Base-by-base conservation (phyloP, 1,284 basidiomycete genomes). In the Phellopilus nigrolimitatus region DNA sequence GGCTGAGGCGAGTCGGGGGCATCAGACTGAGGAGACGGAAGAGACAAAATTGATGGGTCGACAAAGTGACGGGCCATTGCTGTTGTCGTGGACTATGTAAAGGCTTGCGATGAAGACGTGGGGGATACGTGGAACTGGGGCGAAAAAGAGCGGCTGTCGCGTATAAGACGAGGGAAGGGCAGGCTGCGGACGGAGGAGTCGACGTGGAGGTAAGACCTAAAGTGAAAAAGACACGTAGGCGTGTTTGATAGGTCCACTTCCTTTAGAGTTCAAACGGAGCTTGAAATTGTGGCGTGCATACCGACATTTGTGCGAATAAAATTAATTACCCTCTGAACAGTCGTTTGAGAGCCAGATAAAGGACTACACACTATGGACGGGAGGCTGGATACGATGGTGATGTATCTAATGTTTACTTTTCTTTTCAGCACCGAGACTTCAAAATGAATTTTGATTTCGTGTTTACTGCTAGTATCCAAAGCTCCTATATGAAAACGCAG, bases 31-130 rank as follows among this genome's bases (percentile, higher is more conserved):
- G 64, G 60, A 17, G 66, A 68, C 9, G 68, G 68, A 39, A 71
- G 64, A 28, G 71, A 68, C 51, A 72, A 66, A 34, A 66, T 61
- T 10, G 69, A 62, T 5, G 72, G 70, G 57, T 73, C 66, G 52
- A 74, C 66, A 41, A 67, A 71, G 48, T 59, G 57, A 21, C 53
- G 19, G 33, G 49, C 19, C 54, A 56, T 56, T 36, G 42, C 42
- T 15, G 49, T 6, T 24, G 43, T 52, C 27, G 34, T 34, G 31
- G 21, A 36, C 30, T 19, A 22, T 38, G 6, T 17, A 30, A 17
- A 19, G 31, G n/a, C n/a, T n/a, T n/a, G n/a, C 30, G 44, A 36
- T 10, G 28, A 28, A 30, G 43, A 46, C 30, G 30, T 46, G 30
- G 43, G 12, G 17, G 9, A 30, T 39, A 47, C 44, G 50, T 52